phyloP scores from a whole-genome alignment of 371 early-diverging fungal genomes.

The Rhizomucor pusillus region DNA sequence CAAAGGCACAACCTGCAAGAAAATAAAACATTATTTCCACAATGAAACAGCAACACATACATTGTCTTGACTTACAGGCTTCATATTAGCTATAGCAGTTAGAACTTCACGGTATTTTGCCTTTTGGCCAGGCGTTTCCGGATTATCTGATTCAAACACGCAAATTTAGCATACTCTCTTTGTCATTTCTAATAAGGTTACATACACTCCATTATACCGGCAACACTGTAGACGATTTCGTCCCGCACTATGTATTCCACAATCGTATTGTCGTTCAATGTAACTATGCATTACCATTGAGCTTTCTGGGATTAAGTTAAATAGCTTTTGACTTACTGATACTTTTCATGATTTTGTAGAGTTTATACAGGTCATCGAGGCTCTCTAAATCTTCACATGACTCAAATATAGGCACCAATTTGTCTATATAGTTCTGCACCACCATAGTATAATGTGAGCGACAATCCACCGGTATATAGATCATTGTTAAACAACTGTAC shows the following conservation, averaged over 20 bases:
- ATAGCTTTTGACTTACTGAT: slow-evolving; percentile 63
- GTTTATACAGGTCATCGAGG: slow-evolving; percentile 61
- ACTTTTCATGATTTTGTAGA: slow-evolving; percentile 70
- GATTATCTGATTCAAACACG: slow-evolving; percentile 57
- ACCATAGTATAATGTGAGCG: background rate
- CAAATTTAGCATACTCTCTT: background rate
- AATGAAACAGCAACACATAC: background rate
- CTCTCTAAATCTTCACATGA: slow-evolving; percentile 84
- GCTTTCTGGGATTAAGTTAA: background rate
- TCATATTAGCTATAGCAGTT: slow-evolving; percentile 54
- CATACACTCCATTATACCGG: slow-evolving; percentile 86
- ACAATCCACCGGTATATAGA: slow-evolving; percentile 2
- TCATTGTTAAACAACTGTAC: slow-evolving; percentile 25
- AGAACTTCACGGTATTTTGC: slow-evolving; percentile 74
- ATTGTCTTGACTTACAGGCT: slow-evolving; percentile 45
- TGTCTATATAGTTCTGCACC: slow-evolving; percentile 67
- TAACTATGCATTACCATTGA: slow-evolving; percentile 18
- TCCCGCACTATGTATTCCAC: slow-evolving; percentile 74
- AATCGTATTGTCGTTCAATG: slow-evolving; percentile 47
- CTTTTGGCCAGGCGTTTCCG: slow-evolving; percentile 62
- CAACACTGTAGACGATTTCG: slow-evolving; percentile 60
- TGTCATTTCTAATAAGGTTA: slow-evolving; percentile 1
- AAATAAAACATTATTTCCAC: background rate
- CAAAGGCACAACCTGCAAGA: slow-evolving; percentile 67
- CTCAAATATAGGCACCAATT: slow-evolving; percentile 70